These are phyloP conservation scores for Penicillium verhagenii DNA, from an alignment of 495 filamentous ascomycete genomes.

Conservation along the genomic window DNA sequence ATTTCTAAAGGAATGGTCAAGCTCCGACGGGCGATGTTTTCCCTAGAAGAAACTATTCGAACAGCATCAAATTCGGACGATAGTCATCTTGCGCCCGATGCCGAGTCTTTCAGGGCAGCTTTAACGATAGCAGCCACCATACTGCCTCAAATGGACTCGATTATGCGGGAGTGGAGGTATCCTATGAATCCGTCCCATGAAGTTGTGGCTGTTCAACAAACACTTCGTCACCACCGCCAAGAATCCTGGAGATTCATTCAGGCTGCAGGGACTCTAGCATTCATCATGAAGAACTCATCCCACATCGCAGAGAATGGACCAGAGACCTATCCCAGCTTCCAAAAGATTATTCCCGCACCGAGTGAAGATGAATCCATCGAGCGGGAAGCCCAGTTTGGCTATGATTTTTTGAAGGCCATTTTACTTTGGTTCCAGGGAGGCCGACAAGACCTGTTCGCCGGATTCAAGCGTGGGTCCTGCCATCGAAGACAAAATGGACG, in stretches of 20 bases:
- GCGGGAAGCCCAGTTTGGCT: slow-evolving; percentile 51
- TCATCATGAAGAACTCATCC: slow-evolving; percentile 49
- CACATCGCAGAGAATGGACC: slow-evolving; percentile 22
- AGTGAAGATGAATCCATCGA: slow-evolving; percentile 45
- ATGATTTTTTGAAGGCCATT: slow-evolving; percentile 66
- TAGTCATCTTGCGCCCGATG: slow-evolving; percentile 32
- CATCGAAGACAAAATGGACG: slow-evolving; percentile 36
- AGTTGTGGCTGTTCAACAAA: slow-evolving; percentile 54
- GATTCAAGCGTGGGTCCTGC: slow-evolving; percentile 48
- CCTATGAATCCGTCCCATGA: slow-evolving; percentile 54
- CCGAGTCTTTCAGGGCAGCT: slow-evolving; percentile 44
- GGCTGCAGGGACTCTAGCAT: slow-evolving; percentile 61
- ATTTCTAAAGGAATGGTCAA: slow-evolving; percentile 58
- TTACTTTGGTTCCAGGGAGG: slow-evolving; percentile 62
- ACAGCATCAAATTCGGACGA: slow-evolving; percentile 18
- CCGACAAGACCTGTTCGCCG: slow-evolving; percentile 48
- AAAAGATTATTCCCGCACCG: slow-evolving; percentile 45
- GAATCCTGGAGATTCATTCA: slow-evolving; percentile 64
- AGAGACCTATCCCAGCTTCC: slow-evolving; percentile 30
- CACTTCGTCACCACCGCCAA: slow-evolving; percentile 56
- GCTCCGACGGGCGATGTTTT: slow-evolving; percentile 59
- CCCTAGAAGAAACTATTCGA: slow-evolving; percentile 36
- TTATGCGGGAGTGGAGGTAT: slow-evolving; percentile 57
- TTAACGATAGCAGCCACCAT: slow-evolving; percentile 49
- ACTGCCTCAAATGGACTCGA: slow-evolving; percentile 55